Percentiles rank a stretch among this genome's conserved stretches.
phyloP scores from a whole-genome alignment of 1,139 yeast genomes.

The Ogataea hybrid region DNA sequence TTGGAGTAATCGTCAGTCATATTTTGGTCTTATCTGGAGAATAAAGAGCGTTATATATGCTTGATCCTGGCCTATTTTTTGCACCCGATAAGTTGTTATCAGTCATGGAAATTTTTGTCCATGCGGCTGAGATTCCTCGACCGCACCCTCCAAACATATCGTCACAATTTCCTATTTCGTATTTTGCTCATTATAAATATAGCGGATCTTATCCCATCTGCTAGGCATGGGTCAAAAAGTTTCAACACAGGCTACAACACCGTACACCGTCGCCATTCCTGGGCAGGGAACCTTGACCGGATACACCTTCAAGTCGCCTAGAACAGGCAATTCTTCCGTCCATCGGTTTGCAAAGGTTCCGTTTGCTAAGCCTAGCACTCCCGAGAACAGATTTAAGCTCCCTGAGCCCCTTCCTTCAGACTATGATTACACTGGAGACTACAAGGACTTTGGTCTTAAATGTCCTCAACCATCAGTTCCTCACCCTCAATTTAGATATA shows the following conservation, averaged over 20 bases:
- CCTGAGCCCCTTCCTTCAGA: conserved; percentile 29
- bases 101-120: background rate
- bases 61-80: background rate
- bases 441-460: conserved; percentile 31
- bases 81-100: background rate
- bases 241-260: conserved; percentile 19
- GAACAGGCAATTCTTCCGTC: conserved; percentile 16
- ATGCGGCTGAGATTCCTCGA: conserved; percentile 3
- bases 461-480: conserved; percentile 38
- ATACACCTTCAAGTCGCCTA: conserved; percentile 16
- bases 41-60: background rate
- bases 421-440: conserved; percentile 37
- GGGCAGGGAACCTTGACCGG: conserved; percentile 24
- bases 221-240: conserved; percentile 28
- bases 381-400: conserved; percentile 17
- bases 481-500: conserved; percentile 29
- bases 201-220: background rate
- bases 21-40: background rate
- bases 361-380: conserved; percentile 22
- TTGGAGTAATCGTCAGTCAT: background rate
- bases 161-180: background rate
- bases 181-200: background rate
- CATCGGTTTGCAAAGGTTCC: conserved; percentile 24
- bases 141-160: conserved; percentile 3
- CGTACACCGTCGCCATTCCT: conserved; percentile 16